These are phyloP conservation scores for Daldinia decipiens DNA, from an alignment of 495 filamentous ascomycete genomes.

Conservation along the genomic window DNA sequence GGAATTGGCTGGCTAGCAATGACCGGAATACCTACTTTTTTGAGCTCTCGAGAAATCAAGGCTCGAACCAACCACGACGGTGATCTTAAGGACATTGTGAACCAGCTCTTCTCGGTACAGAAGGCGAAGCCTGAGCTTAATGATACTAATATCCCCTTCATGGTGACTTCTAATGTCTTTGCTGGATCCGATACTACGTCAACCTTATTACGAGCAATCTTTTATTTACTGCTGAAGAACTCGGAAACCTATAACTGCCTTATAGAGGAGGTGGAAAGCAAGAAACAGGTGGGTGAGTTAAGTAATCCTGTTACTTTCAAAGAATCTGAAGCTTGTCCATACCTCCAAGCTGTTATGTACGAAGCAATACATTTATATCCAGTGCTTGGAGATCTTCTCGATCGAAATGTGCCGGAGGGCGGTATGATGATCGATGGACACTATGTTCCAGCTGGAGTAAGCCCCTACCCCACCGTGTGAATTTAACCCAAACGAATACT, in stretches of 20 bases:
- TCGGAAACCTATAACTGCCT: neutral
- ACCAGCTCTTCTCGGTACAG: neutral
- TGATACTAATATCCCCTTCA: conserved; percentile 4
- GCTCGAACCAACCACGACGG: neutral
- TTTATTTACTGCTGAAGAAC: neutral
- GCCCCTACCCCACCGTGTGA: neutral
- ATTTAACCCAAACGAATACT: neutral
- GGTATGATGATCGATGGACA: neutral
- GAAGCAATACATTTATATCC: neutral
- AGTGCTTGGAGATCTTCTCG: neutral
- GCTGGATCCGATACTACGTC: conserved; percentile 2
- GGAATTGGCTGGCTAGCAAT: neutral
- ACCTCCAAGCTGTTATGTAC: neutral
- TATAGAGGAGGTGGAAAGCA: neutral
- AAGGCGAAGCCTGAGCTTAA: conserved; percentile 2
- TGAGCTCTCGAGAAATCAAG: neutral
- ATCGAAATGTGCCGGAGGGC: conserved; percentile 1
- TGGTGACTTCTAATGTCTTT: conserved; percentile 5
- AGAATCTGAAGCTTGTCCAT: neutral
- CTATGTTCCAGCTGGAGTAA: neutral
- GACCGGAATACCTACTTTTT: conserved; percentile 3
- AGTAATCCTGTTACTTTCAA: neutral
- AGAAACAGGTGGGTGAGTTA: neutral
- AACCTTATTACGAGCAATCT: neutral
- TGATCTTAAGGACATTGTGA: neutral